phyloP scores from a whole-genome alignment of 352 stramenopile genomes.

The Thraustochytrium striatum region DNA sequence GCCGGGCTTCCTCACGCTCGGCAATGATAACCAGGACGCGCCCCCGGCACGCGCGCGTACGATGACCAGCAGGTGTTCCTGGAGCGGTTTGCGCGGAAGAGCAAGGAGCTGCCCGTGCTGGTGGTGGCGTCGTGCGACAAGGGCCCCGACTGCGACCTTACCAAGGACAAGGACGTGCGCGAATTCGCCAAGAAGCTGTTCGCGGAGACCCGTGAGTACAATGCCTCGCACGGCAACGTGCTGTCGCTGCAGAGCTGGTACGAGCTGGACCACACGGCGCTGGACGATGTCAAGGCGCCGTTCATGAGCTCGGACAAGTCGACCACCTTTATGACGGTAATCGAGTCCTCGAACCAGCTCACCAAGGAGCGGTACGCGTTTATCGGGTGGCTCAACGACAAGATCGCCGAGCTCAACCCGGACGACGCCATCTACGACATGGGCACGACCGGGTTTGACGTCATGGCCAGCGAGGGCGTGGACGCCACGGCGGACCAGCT shows the following conservation, averaged over 20 bases:
- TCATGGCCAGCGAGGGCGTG: background rate
- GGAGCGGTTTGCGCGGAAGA: background rate
- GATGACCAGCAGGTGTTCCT: background rate
- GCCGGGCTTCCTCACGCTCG: background rate
- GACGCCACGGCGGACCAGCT: background rate
- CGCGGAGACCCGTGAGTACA: background rate
- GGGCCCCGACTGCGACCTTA: background rate
- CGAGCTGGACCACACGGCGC: background rate
- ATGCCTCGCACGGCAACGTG: background rate
- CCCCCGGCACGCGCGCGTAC: background rate
- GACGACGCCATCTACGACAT: conserved; percentile 16
- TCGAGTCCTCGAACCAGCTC: background rate
- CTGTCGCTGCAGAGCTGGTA: background rate
- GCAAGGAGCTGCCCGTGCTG: background rate
- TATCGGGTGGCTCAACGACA: background rate
- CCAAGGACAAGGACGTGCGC: background rate
- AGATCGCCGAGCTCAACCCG: conserved; percentile 6
- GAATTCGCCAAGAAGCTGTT: background rate
- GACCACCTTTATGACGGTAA: background rate
- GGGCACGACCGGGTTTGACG: conserved; percentile 23
- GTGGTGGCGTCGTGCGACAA: background rate
- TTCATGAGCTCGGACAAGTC: background rate
- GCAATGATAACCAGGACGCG: background rate
- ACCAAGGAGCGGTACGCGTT: background rate
- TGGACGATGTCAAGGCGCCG: background rate